Conservation (phyloP, 2,329 filamentous ascomycete species). For the Verticillium zaregamsianum region DNA sequence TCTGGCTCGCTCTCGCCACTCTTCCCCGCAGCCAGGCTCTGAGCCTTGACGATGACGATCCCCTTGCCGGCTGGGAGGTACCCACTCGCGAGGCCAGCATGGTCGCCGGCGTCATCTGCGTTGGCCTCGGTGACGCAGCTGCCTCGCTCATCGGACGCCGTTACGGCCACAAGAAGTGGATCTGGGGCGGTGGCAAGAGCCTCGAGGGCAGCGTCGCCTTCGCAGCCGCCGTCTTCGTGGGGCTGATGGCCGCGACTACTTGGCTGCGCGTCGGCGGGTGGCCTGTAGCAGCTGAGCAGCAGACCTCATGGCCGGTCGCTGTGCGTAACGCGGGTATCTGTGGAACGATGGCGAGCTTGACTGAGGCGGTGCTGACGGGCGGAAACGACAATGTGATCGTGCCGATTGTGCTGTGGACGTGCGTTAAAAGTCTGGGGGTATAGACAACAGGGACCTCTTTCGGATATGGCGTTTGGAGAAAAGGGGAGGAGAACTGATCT, state of each 20-base stretch:
- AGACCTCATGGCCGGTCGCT: conserved; percentile 58
- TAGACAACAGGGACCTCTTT: conserved; percentile 23
- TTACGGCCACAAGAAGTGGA: conserved; percentile 85
- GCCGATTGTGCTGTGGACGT: conserved; percentile 86
- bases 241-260: conserved; percentile 62
- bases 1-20: conserved; percentile 82
- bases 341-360: conserved; percentile 77
- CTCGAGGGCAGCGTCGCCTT: conserved; percentile 86
- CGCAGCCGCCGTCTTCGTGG: conserved; percentile 70
- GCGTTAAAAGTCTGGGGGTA: conserved; percentile 72
- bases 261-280: conserved; percentile 80
- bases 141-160: conserved; percentile 85
- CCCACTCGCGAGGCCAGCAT: conserved; percentile 74
- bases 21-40: conserved; percentile 43
- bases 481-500: neutral
- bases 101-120: conserved; percentile 88
- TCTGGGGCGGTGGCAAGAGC: conserved; percentile 95
- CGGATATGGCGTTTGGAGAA: neutral
- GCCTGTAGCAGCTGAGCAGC: conserved; percentile 57
- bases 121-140: conserved; percentile 91
- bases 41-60: conserved; percentile 21
- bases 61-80: conserved; percentile 72
- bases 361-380: conserved; percentile 91
- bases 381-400: conserved; percentile 99
- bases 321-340: conserved; percentile 71